Conservation (phyloP, 306 rosid species). For the Argentina anserina region DNA sequence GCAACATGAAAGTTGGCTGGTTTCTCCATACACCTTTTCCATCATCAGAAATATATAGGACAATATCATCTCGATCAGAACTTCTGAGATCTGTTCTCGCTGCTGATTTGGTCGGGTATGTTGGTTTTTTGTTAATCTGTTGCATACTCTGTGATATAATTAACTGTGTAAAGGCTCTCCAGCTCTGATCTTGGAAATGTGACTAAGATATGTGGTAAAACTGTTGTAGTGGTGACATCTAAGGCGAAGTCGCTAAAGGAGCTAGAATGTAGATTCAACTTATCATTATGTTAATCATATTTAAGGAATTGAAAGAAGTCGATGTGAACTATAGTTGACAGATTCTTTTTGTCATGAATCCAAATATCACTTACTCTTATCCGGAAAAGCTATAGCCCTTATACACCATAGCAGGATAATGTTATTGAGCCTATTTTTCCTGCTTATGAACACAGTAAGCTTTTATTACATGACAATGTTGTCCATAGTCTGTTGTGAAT, state of each 20-base stretch:
- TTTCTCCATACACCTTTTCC: constrained; percentile 98
- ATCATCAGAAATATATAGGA: constrained; percentile 92
- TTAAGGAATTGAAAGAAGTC: neutral
- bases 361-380: neutral
- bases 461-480: neutral
- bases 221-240: neutral
- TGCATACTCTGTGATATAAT: neutral
- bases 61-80: constrained; percentile 79
- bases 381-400: neutral
- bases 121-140: constrained; percentile 12
- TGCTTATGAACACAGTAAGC: constrained; percentile 6
- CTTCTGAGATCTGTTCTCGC: constrained; percentile 88
- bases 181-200: neutral
- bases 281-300: neutral
- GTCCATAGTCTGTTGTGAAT: neutral
- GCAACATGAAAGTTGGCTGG: constrained; percentile 91
- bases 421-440: neutral
- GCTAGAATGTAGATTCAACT: neutral
- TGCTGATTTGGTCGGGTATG: constrained; percentile 95
- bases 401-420: neutral
- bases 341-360: neutral
- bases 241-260: neutral
- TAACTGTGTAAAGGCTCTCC: neutral
- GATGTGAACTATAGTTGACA: neutral
- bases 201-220: neutral